These are phyloP conservation scores for Phlebopus sp. DNA, from an alignment of 1,284 basidiomycete species.

Conservation along the genomic window DNA sequence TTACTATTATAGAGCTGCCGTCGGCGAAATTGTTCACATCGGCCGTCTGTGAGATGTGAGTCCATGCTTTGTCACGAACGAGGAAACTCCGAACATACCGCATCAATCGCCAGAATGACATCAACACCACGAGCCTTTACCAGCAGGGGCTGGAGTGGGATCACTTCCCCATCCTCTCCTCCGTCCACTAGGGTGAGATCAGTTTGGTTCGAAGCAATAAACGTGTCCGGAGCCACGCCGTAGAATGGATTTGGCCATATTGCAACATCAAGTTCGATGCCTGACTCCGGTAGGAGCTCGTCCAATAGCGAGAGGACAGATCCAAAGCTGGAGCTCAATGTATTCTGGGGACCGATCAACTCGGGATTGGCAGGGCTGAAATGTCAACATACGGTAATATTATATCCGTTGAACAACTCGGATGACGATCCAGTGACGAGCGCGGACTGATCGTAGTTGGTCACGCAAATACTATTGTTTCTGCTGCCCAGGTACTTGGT, in stretches of 20 bases:
- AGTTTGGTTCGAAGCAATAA: conserved; percentile 35
- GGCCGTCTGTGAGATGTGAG: conserved; percentile 20
- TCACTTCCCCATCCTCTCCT: conserved; percentile 41
- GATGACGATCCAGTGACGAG: conserved; percentile 43
- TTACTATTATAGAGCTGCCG: conserved; percentile 42
- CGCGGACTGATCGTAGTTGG: conserved; percentile 48
- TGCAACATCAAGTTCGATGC: conserved; percentile 27
- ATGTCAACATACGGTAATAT: conserved; percentile 31
- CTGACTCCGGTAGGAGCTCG: conserved; percentile 22
- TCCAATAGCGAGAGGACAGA: conserved; percentile 27
- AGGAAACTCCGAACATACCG: conserved; percentile 27
- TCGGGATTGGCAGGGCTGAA: background rate
- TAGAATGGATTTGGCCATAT: conserved; percentile 44
- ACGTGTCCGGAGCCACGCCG: conserved; percentile 36
- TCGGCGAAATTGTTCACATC: conserved; percentile 36
- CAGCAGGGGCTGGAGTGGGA: conserved; percentile 54
- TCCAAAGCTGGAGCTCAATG: conserved; percentile 20
- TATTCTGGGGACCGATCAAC: conserved; percentile 5
- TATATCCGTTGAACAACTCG: conserved; percentile 37
- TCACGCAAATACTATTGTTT: conserved; percentile 42
- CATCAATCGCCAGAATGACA: conserved; percentile 52
- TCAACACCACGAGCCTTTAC: conserved; percentile 51
- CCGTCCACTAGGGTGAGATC: conserved; percentile 41
- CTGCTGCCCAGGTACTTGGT: conserved; percentile 43
- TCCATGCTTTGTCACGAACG: background rate